Evolutionary conservation across 2,329 filamentous ascomycete genomes (phyloP), one percentile per base, ranked within the genome.

Genomic region (Fusarium abutilonis): DNA sequence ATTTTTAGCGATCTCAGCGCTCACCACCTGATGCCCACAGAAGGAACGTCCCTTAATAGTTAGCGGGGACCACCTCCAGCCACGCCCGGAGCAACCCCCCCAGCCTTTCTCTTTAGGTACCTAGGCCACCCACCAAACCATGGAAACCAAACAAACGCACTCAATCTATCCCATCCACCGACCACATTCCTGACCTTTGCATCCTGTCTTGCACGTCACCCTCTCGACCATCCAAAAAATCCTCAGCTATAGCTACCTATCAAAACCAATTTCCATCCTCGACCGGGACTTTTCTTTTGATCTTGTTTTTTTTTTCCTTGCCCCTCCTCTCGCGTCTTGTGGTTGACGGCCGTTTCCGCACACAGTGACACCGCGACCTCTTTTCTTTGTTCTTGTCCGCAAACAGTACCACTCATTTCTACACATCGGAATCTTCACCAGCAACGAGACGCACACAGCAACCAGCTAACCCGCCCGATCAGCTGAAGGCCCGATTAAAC

Each of bases 71-170:
- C 56, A 55, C 65, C 59, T 64, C 68, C 71, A 73, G 70, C 71
- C 70, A 72, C 71, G 63, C 65, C 63, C 42, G 66, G 59, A 66
- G 49, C 60, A 49, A 60, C 46, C 53, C 62, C 68, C 70, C 70
- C 70, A 73, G 70, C 70, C 70, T 73, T 72, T 71, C 56, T 64
- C 54, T 66, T 67, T 72, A 53, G 41, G 15, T 34, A n/a, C n/a
- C n/a, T n/a, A n/a, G n/a, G n/a, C n/a, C 23, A 19, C 56, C 55
- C 56, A 59, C 56, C 47, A 47, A 59, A 53, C 52, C 55, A n/a
- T n/a, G n/a, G n/a, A 57, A 60, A 38, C 55, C 39, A 60, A 60
- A 59, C 56, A 48, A 60, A 68, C 55, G 66, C 58, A 55, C 63
- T 60, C 67, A 65, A 49, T 58, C 59, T 55, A 54, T 23, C n/a